phyloP scores from a whole-genome alignment of 768 basidiomycete genomes.

The Gymnopilus dilepis region DNA sequence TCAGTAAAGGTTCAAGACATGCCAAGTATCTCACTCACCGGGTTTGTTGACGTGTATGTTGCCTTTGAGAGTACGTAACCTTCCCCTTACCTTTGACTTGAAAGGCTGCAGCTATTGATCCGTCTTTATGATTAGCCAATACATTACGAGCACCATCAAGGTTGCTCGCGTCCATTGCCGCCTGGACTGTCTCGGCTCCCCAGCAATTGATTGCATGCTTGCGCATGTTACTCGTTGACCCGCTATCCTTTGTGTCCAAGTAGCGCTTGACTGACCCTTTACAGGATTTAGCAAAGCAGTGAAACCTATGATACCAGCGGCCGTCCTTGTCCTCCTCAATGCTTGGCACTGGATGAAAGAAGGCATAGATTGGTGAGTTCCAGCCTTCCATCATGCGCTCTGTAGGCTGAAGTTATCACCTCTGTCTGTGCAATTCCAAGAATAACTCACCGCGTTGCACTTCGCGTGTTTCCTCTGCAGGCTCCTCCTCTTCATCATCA shows the following conservation, averaged over 20 bases:
- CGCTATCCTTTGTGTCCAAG: not conserved
- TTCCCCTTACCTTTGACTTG: too few relatives aligned
- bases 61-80: not conserved
- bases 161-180: not conserved
- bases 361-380: not conserved
- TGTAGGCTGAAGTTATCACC: not conserved
- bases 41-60: not conserved
- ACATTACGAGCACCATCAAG: not conserved
- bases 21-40: too few relatives aligned
- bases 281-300: not conserved
- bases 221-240: conserved; percentile 9
- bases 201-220: conserved; percentile 8
- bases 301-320: not conserved
- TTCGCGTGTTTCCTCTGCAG: too few relatives aligned
- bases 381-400: not conserved
- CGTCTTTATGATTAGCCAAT: conserved; percentile 4
- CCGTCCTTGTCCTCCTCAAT: not conserved
- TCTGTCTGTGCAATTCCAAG: not conserved
- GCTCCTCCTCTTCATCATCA: too few relatives aligned
- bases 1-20: too few relatives aligned
- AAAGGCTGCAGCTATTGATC: conserved; percentile 10
- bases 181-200: not conserved
- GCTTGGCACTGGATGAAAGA: not conserved
- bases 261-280: not conserved
- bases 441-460: not conserved